Conservation (phyloP, 306 rosid species). For the Spatholobus suberectus region DNA sequence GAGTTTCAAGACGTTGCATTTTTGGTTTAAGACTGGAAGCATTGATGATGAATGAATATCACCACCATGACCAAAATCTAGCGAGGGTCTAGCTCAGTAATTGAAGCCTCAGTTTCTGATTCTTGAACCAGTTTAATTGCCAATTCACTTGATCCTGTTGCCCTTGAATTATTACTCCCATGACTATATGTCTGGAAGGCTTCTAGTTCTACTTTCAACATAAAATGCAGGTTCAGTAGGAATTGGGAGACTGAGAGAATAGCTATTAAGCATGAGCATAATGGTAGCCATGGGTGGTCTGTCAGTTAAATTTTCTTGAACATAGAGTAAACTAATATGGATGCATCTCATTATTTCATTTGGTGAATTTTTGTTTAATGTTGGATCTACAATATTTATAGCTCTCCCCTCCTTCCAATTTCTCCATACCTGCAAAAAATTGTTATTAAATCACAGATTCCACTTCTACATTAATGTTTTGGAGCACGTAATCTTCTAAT, state of each 20-base stretch:
- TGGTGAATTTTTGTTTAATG: background rate
- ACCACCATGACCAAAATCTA: background rate
- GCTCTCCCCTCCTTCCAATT: background rate
- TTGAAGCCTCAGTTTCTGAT: slow-evolving; percentile 5
- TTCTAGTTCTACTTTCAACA: slow-evolving; percentile 1
- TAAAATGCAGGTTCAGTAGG: background rate
- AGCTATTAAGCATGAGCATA: background rate
- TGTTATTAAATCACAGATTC: background rate
- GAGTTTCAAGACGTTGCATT: background rate
- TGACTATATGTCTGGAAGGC: background rate
- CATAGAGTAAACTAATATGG: slow-evolving; percentile 6
- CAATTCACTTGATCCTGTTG: background rate
- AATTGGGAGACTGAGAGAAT: background rate
- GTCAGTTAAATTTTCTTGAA: background rate
- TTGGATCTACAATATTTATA: background rate
- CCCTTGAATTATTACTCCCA: background rate
- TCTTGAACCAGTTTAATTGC: background rate
- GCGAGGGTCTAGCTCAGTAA: background rate
- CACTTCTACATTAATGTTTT: background rate
- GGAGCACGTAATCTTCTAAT: background rate
- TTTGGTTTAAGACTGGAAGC: background rate
- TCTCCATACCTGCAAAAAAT: background rate
- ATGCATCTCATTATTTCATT: background rate
- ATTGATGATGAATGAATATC: background rate
- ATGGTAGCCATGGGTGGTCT: background rate